Evolutionary conservation across 2,329 filamentous ascomycete genomes (phyloP).

Genomic region (Herpotrichia juniperi): DNA sequence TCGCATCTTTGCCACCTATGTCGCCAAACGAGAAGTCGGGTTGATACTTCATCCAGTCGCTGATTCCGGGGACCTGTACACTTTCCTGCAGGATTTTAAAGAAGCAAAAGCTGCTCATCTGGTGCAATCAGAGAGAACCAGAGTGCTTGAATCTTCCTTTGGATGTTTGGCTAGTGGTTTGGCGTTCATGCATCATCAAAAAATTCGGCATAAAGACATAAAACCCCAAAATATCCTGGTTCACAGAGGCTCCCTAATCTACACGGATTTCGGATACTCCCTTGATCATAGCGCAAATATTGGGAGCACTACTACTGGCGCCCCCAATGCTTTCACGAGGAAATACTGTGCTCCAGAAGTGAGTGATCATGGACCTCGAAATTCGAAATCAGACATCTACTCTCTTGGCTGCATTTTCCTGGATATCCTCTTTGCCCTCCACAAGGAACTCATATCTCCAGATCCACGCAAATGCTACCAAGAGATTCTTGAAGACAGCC

Average conservation of each 20-base stretch:
- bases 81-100: conserved; percentile 24
- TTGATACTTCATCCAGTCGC: conserved; percentile 26
- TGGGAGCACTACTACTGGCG: conserved; percentile 20
- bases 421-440: conserved; percentile 13
- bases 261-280: conserved; percentile 28
- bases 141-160: conserved; percentile 13
- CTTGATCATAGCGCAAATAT: conserved; percentile 10
- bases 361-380: conserved; percentile 11
- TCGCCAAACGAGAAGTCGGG: conserved; percentile 6
- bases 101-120: too few relatives aligned
- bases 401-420: conserved; percentile 24
- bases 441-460: not conserved
- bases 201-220: conserved; percentile 27
- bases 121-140: not conserved
- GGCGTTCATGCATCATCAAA: conserved; percentile 21
- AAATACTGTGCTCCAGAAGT: conserved; percentile 28
- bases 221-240: too few relatives aligned
- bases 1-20: conserved; percentile 19
- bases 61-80: conserved; percentile 22
- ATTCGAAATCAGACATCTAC: conserved; percentile 21
- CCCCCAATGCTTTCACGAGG: conserved; percentile 7
- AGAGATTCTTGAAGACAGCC: not conserved
- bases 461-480: not conserved
- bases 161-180: conserved; percentile 22
- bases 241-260: conserved; percentile 19